Base-by-base conservation (phyloP, 148 eudicot genomes). In the Fagopyrum esculentum region DNA sequence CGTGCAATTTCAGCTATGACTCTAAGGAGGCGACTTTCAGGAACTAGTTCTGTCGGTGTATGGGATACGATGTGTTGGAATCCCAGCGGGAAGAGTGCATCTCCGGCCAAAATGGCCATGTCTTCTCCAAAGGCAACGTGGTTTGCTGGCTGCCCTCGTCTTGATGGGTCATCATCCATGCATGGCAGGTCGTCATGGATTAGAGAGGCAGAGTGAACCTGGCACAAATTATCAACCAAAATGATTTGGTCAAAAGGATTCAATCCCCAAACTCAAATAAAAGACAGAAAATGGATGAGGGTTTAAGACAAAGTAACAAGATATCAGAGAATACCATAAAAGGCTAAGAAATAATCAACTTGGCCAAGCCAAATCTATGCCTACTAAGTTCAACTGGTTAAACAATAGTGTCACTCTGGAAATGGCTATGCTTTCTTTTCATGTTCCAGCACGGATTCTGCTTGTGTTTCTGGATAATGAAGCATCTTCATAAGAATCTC, bases 51-150 rank as follows among this genome's bases (percentile, higher is more conserved):
- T 0, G 83, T 56, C 0, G 96, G 90, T 11, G 98, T 93, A 75
- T 87, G 84, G 44, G 96, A 78, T 73, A 93, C 96, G 8, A 93
- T 93, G 86, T 93, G 98, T 50, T 81, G 91, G 83, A 86, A 93
- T 4, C 98, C 98, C 0, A 93, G 87, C 10, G 98, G 98, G 79
- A 93, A 93, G 47, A 93, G 83, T 7, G 98, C 98, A 26, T 93
- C 98, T 46, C 98, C 98, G 0, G 98, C 98, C 7, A 93, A 86
- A 69, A 93, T 90, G 9, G 98, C 98, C 96, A 93, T 90, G 77
- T 89, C 98, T 45, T 86, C 88, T 19, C 98, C 98, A 15, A 82
- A 88, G 43, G 86, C 79, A 0, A 90, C 87, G 82, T 93, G 98
- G 87, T 91, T 93, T 43, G 98, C 90, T 73, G 98, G 97, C 72